phyloP scores from a whole-genome alignment of 441 rosid species.

The Pelargonium myrrhifolium region DNA sequence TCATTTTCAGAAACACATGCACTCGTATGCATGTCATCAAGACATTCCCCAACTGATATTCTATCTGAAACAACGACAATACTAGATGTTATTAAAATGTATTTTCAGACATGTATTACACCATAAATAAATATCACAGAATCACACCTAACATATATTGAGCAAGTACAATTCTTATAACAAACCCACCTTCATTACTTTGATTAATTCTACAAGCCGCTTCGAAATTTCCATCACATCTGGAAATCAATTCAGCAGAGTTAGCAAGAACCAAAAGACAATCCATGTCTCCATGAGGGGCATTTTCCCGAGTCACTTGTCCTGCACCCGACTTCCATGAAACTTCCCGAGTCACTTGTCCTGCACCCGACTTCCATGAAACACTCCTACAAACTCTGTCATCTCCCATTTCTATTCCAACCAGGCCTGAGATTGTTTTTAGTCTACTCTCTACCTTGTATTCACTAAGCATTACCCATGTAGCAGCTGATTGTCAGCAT shows the following conservation, averaged over 20 bases:
- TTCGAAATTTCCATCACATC: not conserved
- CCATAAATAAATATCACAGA: not conserved
- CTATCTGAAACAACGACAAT: not conserved
- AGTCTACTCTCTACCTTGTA: not conserved
- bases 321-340: not conserved
- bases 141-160: not conserved
- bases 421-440: not conserved
- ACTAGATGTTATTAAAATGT: not conserved
- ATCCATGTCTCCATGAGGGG: not conserved
- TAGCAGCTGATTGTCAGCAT: not conserved
- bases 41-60: not conserved
- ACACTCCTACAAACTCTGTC: not conserved
- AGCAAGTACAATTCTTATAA: not conserved
- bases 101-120: not conserved
- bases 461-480: not conserved
- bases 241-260: constrained; percentile 3
- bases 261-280: constrained; percentile 5
- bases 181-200: not conserved
- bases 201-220: not conserved
- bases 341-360: no score
- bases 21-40: not conserved
- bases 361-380: no score
- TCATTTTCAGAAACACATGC: not conserved
- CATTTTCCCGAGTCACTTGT: not conserved
- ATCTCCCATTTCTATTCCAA: constrained; percentile 4